Evolutionary conservation across 805 yeast species (phyloP).

Genomic region (Yamadazyma olivae): DNA sequence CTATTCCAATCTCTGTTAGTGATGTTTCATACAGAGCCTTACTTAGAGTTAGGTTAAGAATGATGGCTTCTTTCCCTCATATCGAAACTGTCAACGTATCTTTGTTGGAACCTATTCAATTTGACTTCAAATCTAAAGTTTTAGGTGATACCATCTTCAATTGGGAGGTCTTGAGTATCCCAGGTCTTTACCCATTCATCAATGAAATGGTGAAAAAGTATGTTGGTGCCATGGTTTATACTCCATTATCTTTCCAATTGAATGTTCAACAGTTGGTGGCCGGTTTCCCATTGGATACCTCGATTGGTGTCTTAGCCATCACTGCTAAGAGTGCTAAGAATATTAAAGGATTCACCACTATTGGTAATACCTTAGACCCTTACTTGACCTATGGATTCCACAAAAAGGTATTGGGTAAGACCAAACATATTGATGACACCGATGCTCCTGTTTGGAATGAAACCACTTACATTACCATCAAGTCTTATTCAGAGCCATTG

Average conservation of each 20-base stretch:
- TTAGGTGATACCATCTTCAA: slow-evolving; percentile 84
- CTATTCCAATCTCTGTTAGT: slow-evolving; percentile 76
- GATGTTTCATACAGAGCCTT: slow-evolving; percentile 74
- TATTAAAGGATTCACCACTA: slow-evolving; percentile 64
- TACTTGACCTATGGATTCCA: slow-evolving; percentile 71
- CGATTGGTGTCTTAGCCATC: slow-evolving; percentile 82
- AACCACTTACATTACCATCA: slow-evolving; percentile 64
- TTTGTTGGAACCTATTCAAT: slow-evolving; percentile 78
- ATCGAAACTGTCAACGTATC: slow-evolving; percentile 87
- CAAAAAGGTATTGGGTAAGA: slow-evolving; percentile 58
- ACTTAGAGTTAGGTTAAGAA: slow-evolving; percentile 78
- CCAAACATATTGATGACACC: slow-evolving; percentile 67
- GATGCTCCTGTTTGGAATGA: slow-evolving; percentile 82
- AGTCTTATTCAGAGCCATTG: slow-evolving; percentile 79
- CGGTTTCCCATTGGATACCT: slow-evolving; percentile 73
- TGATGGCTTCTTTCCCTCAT: slow-evolving; percentile 91
- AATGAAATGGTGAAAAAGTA: slow-evolving; percentile 83
- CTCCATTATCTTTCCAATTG: slow-evolving; percentile 90
- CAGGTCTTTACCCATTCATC: slow-evolving; percentile 81
- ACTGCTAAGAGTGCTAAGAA: slow-evolving; percentile 64
- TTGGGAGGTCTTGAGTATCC: slow-evolving; percentile 82
- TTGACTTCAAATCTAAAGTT: slow-evolving; percentile 73
- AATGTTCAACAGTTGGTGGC: slow-evolving; percentile 88
- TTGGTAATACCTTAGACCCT: slow-evolving; percentile 86
- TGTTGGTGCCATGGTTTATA: slow-evolving; percentile 82